Evolutionary conservation across 208 protist species (phyloP), one percentile per base, ranked within the genome.

Genomic region (Leptomonas seymouri): DNA sequence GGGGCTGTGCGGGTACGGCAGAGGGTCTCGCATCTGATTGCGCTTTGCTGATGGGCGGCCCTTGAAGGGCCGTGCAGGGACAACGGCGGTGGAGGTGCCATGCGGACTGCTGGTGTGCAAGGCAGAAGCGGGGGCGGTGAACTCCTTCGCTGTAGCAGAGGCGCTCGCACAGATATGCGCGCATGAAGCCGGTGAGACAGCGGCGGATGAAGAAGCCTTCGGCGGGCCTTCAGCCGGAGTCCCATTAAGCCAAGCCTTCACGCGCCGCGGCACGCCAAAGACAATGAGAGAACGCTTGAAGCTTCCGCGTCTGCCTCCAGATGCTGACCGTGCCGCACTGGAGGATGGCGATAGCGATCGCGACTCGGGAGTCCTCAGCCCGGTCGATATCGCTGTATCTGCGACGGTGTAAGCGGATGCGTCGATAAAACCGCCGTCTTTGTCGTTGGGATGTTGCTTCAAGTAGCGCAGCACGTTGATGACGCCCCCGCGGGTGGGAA

Each of bases 1-100:
- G 15, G 81, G 76, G 63, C 76, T 81, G 76, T 83, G 77, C 0
- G 81, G 81, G 53, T 74, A 86, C 30, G 63, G 76, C 63, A 86
- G 59, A 7, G 81, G 81, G 3, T 59, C 68, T 3, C 31, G 54
- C 21, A 23, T 16, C 34, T 50, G 27, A 30, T 27, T 63, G 18
- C 55, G 55, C 55, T 45, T 44, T 21, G 23, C 16, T 0, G 36
- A 14, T 31, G 55, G 9, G 21, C 16, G 31, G 21, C 8, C 16
- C 21, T 60, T 60, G 15, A 44, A 3, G 7, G 34, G 34, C 9
- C 34, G 34, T 3, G 34, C 34, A 39, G 34, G 34, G 9, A 39
- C 34, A 39, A 39, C 34, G 34, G 34, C 34, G 34, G 34, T 9
- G 9, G 34, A 3, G 34, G 34, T 9, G 34, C 7, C 9, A 9